Conservation (phyloP, 495 filamentous ascomycete genomes). For the Hyaloscypha hepaticicola region DNA sequence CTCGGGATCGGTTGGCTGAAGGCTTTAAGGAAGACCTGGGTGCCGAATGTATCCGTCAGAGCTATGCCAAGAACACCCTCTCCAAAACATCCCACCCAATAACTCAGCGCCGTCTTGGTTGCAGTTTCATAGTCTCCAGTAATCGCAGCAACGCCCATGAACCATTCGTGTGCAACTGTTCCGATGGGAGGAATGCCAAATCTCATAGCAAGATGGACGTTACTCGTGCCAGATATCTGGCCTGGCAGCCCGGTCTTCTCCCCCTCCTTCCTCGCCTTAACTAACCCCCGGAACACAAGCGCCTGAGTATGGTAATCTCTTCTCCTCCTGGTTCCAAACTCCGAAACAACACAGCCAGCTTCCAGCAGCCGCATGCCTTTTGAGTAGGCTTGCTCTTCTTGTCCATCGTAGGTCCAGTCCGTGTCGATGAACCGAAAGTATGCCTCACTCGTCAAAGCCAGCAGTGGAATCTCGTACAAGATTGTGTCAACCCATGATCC, state of each 20-base stretch:
- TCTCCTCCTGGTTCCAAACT: constrained; percentile 86
- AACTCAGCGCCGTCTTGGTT: constrained; percentile 75
- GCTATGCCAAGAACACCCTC: constrained; percentile 89
- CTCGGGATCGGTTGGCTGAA: constrained; percentile 66
- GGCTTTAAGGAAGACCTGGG: constrained; percentile 79
- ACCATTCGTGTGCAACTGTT: constrained; percentile 98
- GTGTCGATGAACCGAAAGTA: constrained; percentile 94
- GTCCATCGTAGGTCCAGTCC: constrained; percentile 82
- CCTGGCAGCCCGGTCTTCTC: constrained; percentile 62
- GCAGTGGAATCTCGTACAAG: constrained; percentile 92
- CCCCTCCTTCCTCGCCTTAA: constrained; percentile 67
- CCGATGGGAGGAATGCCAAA: constrained; percentile 79
- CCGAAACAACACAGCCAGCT: constrained; percentile 84
- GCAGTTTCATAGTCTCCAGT: constrained; percentile 80
- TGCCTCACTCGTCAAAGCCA: constrained; percentile 89
- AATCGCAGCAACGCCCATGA: constrained; percentile 95
- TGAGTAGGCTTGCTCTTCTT: constrained; percentile 75
- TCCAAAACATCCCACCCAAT: constrained; percentile 91
- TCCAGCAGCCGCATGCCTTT: constrained; percentile 78
- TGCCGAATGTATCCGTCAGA: constrained; percentile 97
- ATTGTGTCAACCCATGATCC: constrained; percentile 95
- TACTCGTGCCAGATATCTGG: constrained; percentile 83
- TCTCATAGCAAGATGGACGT: constrained; percentile 96
- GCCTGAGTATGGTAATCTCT: constrained; percentile 95
- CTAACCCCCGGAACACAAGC: constrained; percentile 80